Evolutionary conservation across 768 basidiomycete genomes (phyloP).

Genomic region (Boletellus sp.): DNA sequence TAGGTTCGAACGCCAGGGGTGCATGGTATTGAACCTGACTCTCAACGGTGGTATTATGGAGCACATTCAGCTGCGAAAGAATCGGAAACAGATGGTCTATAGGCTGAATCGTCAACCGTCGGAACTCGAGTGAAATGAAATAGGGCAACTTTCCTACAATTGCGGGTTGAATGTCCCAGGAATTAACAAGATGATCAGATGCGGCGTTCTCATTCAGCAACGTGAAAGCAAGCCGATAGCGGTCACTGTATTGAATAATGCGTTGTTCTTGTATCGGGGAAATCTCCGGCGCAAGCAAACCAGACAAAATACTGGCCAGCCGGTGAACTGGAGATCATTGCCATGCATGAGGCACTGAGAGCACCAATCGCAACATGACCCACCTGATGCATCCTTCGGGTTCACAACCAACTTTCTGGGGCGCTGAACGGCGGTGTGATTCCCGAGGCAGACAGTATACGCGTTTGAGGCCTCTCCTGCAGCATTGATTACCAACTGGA

Average conservation of each 20-base stretch:
- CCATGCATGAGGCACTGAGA: conserved; percentile 10
- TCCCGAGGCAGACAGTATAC: conserved; percentile 25
- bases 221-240: conserved; percentile 87
- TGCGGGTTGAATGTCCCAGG: conserved; percentile 72
- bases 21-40: conserved; percentile 93
- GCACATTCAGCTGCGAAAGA: conserved; percentile 49
- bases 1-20: conserved; percentile 78
- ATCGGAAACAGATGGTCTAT: conserved; percentile 71
- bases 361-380: conserved; percentile 7
- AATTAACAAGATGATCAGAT: conserved; percentile 50
- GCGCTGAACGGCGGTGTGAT: conserved; percentile 20
- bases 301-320: conserved; percentile 35
- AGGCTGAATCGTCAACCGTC: conserved; percentile 11
- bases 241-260: conserved; percentile 72
- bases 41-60: conserved; percentile 93
- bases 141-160: conserved; percentile 51
- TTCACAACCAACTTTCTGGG: conserved; percentile 20
- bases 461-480: conserved; percentile 15
- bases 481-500: conserved; percentile 6
- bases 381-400: conserved; percentile 28
- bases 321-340: conserved; percentile 32
- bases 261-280: conserved; percentile 49
- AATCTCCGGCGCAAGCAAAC: conserved; percentile 42
- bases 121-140: conserved; percentile 11
- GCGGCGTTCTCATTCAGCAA: conserved; percentile 88